Evolutionary conservation across 805 yeast genomes (phyloP), one percentile per base, ranked within the genome.

Genomic region (Brettanomyces nanus): DNA sequence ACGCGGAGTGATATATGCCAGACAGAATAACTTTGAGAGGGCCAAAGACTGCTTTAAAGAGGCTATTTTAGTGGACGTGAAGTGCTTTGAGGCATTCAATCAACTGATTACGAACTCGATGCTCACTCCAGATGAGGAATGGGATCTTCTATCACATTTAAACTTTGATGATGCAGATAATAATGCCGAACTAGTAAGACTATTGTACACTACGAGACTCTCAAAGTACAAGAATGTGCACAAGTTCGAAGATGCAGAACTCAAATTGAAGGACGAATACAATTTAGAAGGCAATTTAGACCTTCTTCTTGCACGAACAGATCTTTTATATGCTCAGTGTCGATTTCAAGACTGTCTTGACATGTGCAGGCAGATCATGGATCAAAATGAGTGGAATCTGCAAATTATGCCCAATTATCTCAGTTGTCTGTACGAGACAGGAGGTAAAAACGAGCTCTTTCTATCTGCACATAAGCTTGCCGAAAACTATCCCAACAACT

Each of bases 21-120:
- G 80, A 44, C 89, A 82, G 52, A 85, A 85, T 55, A 85, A 85
- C 58, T 80, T 85, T 51, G 92, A 82, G 17, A 69, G 73, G 44
- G 97, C 97, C 0, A 86, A 84, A 50, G 87, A 83, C 38, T 81
- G 92, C 37, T 87, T 77, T 50, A 77, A 78, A 52, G 95, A 86
- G 52, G 96, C 97, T 1, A 77, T 89, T 0, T 48, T 75, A 46
- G 85, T 85, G 2, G 97, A 90, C 58, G 87, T 84, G 6, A 85
- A 87, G 56, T 92, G 97, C 59, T 90, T 68, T 56, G 98, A 90
- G 48, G 97, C 97, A 1, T 86, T 86, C 55, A 75, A 84, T 49
- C 87, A 83, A 53, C 68, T 90, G 36, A 71, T 84, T 2, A 62
- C 71, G 31, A 81, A 82, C 47, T 80, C 80, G 51, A 69, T 86